Percentiles rank a stretch among this genome's conserved stretches.
Conservation (phyloP, 345 rosid genomes). For the Citrus reticulata region DNA sequence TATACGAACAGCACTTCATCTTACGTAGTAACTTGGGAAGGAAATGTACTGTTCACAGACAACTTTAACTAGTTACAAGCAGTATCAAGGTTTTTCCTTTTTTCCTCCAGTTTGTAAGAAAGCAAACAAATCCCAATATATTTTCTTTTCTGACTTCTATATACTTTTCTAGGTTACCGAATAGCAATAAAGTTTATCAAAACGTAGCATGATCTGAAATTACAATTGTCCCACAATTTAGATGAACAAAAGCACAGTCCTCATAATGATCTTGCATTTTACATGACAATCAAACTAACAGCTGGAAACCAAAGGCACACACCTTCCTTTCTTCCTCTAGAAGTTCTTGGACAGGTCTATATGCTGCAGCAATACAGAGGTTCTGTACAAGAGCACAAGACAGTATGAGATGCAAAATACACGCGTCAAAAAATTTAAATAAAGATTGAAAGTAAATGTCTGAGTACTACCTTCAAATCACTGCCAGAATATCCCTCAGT, state of each 20-base stretch:
- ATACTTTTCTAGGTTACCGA: not conserved
- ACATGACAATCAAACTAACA: not conserved
- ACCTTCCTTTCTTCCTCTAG: constrained; percentile 78
- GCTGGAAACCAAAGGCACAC: constrained; percentile 6
- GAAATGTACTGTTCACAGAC: not conserved
- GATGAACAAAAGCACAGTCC: not conserved
- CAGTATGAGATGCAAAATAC: constrained; percentile 5
- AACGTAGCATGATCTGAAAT: not conserved
- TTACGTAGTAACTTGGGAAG: not conserved
- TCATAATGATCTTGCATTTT: not conserved
- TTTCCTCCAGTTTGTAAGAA: not conserved
- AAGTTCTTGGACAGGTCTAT: constrained; percentile 96
- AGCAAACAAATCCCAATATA: not conserved
- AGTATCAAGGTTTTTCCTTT: not conserved
- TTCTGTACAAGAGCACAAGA: constrained; percentile 48
- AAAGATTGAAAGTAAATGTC: not conserved
- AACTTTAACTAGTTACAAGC: no score
- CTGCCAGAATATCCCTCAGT: constrained; percentile 99
- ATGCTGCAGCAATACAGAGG: constrained; percentile 95
- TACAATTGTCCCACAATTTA: not conserved
- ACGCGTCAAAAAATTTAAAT: not conserved
- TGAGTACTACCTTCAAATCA: constrained; percentile 77
- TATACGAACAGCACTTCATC: not conserved
- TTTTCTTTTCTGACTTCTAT: not conserved
- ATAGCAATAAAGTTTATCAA: not conserved